Conservation (phyloP, 371 early-diverging fungal species). For the Zychaea mexicana region DNA sequence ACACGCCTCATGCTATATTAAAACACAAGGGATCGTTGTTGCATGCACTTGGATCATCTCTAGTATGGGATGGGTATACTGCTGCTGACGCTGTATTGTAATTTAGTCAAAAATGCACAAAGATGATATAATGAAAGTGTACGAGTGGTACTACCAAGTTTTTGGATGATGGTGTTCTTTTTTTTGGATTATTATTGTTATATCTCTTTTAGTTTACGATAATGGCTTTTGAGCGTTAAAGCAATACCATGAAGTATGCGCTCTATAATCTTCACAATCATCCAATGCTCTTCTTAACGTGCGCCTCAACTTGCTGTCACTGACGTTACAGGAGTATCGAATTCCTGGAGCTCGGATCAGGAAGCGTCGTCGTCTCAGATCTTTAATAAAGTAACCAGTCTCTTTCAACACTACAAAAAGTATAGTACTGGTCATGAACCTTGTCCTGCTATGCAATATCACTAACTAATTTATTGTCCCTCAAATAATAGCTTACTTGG, state of each 20-base stretch:
- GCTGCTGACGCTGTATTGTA: background rate
- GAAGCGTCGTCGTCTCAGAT: background rate
- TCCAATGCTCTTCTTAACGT: background rate
- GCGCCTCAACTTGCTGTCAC: background rate
- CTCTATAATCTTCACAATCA: slow-evolving; percentile 2
- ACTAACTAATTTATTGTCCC: no score
- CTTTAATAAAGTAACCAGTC: slow-evolving; percentile 7
- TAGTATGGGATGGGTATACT: background rate
- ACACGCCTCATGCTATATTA: background rate
- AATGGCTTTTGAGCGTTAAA: slow-evolving; percentile 5
- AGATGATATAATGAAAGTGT: background rate
- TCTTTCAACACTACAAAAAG: slow-evolving; percentile 1
- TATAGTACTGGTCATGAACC: background rate
- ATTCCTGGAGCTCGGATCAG: background rate
- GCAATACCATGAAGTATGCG: background rate
- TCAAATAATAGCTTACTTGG: slow-evolving; percentile 5
- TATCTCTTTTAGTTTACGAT: background rate
- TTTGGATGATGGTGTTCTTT: no score
- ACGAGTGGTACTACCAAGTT: no score
- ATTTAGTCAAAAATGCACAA: no score
- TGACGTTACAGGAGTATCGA: background rate
- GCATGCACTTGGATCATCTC: background rate
- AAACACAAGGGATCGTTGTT: background rate
- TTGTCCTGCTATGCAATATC: no score
- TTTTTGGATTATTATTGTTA: no score